phyloP scores from a whole-genome alignment of 441 rosid species.

The Gossypium trilobum region DNA sequence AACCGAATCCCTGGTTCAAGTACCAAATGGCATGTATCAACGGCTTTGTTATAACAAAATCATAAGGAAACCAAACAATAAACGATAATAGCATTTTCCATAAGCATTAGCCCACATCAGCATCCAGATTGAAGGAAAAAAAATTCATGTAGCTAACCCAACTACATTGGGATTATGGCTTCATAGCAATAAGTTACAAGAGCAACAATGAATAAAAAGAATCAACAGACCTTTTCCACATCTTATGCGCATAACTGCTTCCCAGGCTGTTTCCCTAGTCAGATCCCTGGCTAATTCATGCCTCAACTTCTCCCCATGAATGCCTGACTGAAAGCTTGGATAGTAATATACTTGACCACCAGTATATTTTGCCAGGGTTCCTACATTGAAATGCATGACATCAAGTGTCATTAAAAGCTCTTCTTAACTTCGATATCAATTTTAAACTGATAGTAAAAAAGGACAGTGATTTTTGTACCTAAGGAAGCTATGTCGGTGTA shows the following conservation, averaged over 20 bases:
- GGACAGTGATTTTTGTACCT: slow-evolving; percentile 35
- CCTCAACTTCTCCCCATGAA: slow-evolving; percentile 72
- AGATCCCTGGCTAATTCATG: slow-evolving; percentile 92
- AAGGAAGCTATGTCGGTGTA: slow-evolving; percentile 90
- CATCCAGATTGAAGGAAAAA: not conserved
- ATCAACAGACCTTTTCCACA: slow-evolving; percentile 82
- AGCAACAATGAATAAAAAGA: not conserved
- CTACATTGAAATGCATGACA: slow-evolving; percentile 26
- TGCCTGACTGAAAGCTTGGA: slow-evolving; percentile 71
- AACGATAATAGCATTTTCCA: not conserved
- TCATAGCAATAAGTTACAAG: not conserved
- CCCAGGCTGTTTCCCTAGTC: slow-evolving; percentile 99
- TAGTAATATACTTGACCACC: slow-evolving; percentile 95
- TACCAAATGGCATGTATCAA: slow-evolving; percentile 26
- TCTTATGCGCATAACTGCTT: slow-evolving; percentile 95
- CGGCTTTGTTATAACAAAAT: not conserved
- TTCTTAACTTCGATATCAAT: not conserved
- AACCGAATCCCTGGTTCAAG: slow-evolving; percentile 69
- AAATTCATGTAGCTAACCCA: not conserved
- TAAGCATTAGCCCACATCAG: not conserved
- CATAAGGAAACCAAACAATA: not conserved
- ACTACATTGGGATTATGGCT: not conserved
- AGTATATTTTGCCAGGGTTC: slow-evolving; percentile 88
- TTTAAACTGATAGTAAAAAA: not conserved
- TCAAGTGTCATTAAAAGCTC: not conserved